Conservation (phyloP, 352 stramenopile genomes). For the Saprolegnia diclina region DNA sequence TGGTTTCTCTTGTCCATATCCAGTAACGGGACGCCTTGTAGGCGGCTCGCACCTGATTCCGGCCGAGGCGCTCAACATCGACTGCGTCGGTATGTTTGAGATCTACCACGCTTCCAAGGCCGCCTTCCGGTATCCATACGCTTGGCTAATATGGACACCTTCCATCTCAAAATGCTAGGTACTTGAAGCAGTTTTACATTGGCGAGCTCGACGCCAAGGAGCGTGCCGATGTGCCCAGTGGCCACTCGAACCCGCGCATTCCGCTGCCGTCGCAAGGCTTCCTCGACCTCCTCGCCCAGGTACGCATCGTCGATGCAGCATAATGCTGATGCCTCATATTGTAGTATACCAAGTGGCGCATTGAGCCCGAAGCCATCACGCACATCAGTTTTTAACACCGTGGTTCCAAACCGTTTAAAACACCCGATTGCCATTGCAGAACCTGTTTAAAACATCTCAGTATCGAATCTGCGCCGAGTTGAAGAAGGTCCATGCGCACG, state of each 20-base stretch:
- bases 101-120: constrained; percentile 88
- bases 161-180: constrained; percentile 29
- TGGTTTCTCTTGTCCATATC: neutral
- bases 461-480: too few species aligned
- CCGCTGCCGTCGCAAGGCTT: constrained; percentile 51
- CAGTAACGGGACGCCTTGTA: neutral
- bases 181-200: constrained; percentile 90
- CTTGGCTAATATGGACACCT: neutral
- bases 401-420: neutral
- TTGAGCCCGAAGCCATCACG: constrained; percentile 52
- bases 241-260: constrained; percentile 32
- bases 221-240: constrained; percentile 42
- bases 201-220: constrained; percentile 73
- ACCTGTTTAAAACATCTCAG: too few species aligned
- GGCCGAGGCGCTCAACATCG: constrained; percentile 79
- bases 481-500: too few species aligned
- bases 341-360: constrained; percentile 74
- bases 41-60: constrained; percentile 80
- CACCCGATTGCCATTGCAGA: too few species aligned
- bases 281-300: constrained; percentile 65
- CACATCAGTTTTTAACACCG: constrained; percentile 76
- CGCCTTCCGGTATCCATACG: constrained; percentile 52
- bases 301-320: constrained; percentile 24
- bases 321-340: neutral
- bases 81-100: constrained; percentile 88